Base-by-base conservation (phyloP, 139 green algal species). In the Chlamydomonas sp. region DNA sequence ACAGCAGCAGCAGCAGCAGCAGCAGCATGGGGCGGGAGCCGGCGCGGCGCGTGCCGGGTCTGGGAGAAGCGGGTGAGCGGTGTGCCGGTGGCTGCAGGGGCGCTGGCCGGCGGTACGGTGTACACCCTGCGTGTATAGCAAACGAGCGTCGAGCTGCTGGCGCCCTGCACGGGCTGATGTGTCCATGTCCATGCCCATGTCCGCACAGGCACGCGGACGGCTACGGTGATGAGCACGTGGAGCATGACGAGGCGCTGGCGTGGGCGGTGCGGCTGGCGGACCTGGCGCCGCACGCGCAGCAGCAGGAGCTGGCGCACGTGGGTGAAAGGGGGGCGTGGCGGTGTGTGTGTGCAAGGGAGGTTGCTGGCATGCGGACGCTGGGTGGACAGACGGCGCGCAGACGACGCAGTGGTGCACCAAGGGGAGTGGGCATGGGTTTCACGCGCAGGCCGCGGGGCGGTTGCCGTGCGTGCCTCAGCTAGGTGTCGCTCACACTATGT, bases 201-300 rank as follows among this genome's bases (percentile, higher is more conserved):
- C n/a, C 79, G 82, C 82, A 79, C 31, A 49, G 31, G 31, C 31
- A 49, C 31, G 31, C 31, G 31, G 31, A 49, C 12, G 66, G 66
- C 12, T 10, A 10, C 12, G 66, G 66, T 71, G 66, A 10, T 71
- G 66, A 10, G 10, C 10, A 71, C 12, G 66, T 71, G 66, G 10
- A 10, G 10, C 12, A 88, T 58, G 84, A 88, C 58, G 75, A 88
- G 84, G 84, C 84, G 49, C 84, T 88, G 63, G 84, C 84, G 4
- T 88, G 84, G 84, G 84, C 84, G 8, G 84, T 88, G 58, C 63
- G 84, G 66, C 66, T 88, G 84, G 75, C 57, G 75, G 84, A 88
- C 57, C 59, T 88, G 75, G 2, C 84, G 49, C 84, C 84, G 61
- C 74, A 88, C 75, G 84, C 84, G 58, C 84, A 88, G 84, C 63